Base-by-base conservation (phyloP, 129 eudicot species). In the Tagetes patula region DNA sequence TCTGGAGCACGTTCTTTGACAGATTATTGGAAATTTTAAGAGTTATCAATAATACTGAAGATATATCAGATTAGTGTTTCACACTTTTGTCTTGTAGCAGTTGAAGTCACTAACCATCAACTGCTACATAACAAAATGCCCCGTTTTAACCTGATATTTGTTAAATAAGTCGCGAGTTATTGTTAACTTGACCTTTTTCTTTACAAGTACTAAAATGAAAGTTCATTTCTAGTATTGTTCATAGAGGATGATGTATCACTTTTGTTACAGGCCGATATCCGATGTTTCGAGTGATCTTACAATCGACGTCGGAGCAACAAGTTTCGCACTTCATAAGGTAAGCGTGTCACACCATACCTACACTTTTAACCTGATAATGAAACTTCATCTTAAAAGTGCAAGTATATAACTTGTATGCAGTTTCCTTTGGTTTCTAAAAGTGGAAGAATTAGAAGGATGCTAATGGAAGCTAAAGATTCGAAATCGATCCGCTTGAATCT, bases 241-340 rank as follows among this genome's bases (percentile, higher is more conserved):
- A 36, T 67, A 14, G 12, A 32, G 14, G 67, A 13, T 63, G 36
- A 71, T 64, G 77, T 10, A 65, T 54, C 63, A 10, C 3, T 43
- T 47, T 65, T n/a, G 8, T 56, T 78, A 81, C 96, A 94, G 99
- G 99, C 97, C 99, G 36, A 94, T 94, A 66, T 90, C 99, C 27
- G 99, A 94, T 77, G 99, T 91, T 73, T 91, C 99, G 14, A 91
- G 99, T 60, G 99, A 95, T 78, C 89, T 95, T 40, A 87, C 90
- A 1, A 65, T 95, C 67, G 99, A 95, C 20, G 91, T 95, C 14
- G 97, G 97, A 71, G 40, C 85, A 59, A 68, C 94, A 67, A 91
- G 88, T 77, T 95, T 95, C 43, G 82, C 97, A 37, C 99, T 95
- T 85, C 99, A 95, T 70, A 91, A 91, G 85, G 99, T 95, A 86